These are phyloP conservation scores for Irpex lacteus DNA, from an alignment of 1,284 basidiomycete species.

Conservation along the genomic window DNA sequence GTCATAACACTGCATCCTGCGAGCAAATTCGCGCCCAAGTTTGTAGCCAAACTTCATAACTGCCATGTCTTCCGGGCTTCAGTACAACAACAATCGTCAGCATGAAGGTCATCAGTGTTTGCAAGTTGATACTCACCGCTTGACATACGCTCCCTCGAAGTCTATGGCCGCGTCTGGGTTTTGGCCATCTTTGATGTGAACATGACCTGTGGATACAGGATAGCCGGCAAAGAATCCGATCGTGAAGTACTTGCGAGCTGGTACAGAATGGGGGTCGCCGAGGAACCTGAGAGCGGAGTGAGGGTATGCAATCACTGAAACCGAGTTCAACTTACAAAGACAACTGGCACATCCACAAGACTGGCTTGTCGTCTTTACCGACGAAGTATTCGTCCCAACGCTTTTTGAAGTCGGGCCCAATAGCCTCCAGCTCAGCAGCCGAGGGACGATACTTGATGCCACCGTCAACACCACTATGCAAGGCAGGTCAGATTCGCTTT, in stretches of 20 bases:
- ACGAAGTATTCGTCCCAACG: slow-evolving; percentile 43
- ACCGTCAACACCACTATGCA: slow-evolving; percentile 38
- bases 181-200: slow-evolving; percentile 20
- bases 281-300: slow-evolving; percentile 20
- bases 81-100: too few relatives aligned
- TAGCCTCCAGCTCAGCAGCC: slow-evolving; percentile 36
- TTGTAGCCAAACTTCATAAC: slow-evolving; percentile 41
- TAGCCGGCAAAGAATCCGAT: slow-evolving; percentile 30
- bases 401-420: slow-evolving; percentile 42
- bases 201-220: slow-evolving; percentile 16
- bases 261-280: slow-evolving; percentile 23
- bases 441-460: slow-evolving; percentile 49
- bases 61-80: slow-evolving; percentile 30
- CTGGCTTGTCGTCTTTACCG: slow-evolving; percentile 46
- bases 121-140: slow-evolving; percentile 11
- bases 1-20: slow-evolving; percentile 34
- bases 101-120: too few relatives aligned
- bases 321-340: slow-evolving; percentile 27
- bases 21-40: slow-evolving; percentile 30
- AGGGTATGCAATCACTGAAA: not conserved
- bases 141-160: slow-evolving; percentile 22
- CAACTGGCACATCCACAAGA: slow-evolving; percentile 34
- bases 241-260: slow-evolving; percentile 31
- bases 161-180: slow-evolving; percentile 19
- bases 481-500: not conserved